Evolutionary conservation across 176 grass and related monocot genomes (phyloP), one percentile per base, ranked within the genome.

Genomic region (Phoenix roebelenii): DNA sequence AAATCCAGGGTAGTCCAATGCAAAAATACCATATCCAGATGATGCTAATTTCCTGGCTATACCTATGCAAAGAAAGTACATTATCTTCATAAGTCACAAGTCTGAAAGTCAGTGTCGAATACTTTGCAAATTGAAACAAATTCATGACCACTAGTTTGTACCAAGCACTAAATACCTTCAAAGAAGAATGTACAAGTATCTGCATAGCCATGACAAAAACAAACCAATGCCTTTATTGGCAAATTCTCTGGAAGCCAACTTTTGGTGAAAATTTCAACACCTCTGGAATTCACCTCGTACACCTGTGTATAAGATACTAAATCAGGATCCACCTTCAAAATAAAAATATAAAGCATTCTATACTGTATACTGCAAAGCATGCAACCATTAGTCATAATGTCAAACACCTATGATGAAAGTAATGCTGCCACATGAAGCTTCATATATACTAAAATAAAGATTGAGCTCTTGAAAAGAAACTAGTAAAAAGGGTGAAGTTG

Each of bases 101-200:
- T 44, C 32, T 35, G 32, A 35, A 35, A 35, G 7, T 9, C 32
- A 10, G 7, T 2, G 1, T 35, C 25, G 5, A 35, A 6, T 35
- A 9, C 32, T 35, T 44, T 0, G 10, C 14, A 44, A 44, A 12
- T 44, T 44, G 35, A 44, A 12, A 7, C n/a, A 62, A 52, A 54
- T 16, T 59, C 5, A 63, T 29, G 66, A 73, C 35, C 35, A 44
- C 35, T 2, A 12, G 35, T 12, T 44, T 44, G 35, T 44, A 52
- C 4, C 68, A 64, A 44, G 9, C 7, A 44, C 35, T 25, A 24
- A 55, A 6, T 74, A 97, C 93, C 93, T 78, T 97, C 93, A 67
- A 97, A 85, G 81, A 97, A 97, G 72, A 97, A 97, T 9, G 93
- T 91, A 63, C 87, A 97, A 18, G 93, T 97, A 60, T 97, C 87